A percentile compares a stretch with the other conserved stretches of the same genome.
phyloP scores from a whole-genome alignment of 75 land plant species.

The Pinus tabuliformis region DNA sequence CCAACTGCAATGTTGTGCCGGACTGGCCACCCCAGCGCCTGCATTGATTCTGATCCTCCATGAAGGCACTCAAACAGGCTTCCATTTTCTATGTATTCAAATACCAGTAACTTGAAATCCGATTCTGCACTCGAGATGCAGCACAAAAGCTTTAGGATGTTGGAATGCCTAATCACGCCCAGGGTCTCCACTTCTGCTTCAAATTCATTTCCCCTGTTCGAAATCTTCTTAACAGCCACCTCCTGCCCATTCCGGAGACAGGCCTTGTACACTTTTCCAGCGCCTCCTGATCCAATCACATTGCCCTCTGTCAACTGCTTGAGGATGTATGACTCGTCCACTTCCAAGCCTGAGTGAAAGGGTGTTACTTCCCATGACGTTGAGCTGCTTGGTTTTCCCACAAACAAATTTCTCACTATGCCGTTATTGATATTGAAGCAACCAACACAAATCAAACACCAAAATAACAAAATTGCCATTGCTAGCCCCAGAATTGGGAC shows the following conservation, averaged over 20 bases:
- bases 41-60: neutral
- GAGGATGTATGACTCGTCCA: conserved; percentile 26
- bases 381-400: neutral
- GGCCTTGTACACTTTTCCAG: conserved; percentile 55
- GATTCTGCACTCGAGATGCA: conserved; percentile 21
- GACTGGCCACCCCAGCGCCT: conserved; percentile 22
- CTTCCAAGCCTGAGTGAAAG: conserved; percentile 14
- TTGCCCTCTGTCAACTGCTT: conserved; percentile 30
- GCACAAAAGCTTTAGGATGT: conserved; percentile 54
- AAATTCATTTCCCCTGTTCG: conserved; percentile 1
- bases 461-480: neutral
- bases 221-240: neutral
- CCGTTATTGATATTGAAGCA: neutral
- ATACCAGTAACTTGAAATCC: conserved; percentile 37
- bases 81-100: conserved; percentile 47
- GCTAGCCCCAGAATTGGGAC: neutral
- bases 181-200: conserved; percentile 38
- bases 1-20: conserved; percentile 36
- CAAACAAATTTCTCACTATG: neutral
- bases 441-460: neutral
- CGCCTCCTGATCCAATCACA: conserved; percentile 47
- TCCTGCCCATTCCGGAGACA: conserved; percentile 9
- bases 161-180: conserved; percentile 40
- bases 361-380: conserved; percentile 1
- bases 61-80: conserved; percentile 25